Evolutionary conservation across 805 yeast species (phyloP).

Genomic region (Lachancea meyersii): DNA sequence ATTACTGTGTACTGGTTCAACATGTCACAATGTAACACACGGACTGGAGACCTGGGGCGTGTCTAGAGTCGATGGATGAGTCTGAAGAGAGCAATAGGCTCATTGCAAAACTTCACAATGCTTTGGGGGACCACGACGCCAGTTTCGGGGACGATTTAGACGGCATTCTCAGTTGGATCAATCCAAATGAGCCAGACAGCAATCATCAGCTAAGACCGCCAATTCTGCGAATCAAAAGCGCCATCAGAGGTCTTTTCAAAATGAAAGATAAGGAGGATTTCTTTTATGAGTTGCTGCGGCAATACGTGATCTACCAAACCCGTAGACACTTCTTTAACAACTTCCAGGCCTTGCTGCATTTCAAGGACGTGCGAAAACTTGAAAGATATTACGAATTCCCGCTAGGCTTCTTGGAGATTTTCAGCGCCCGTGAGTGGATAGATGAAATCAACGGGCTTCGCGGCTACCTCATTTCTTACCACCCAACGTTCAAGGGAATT

Average conservation of each 20-base stretch:
- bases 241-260: slow-evolving; percentile 10
- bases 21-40: no score
- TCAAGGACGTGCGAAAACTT: slow-evolving; percentile 19
- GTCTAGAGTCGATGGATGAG: slow-evolving; percentile 2
- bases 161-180: slow-evolving; percentile 22
- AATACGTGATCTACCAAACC: slow-evolving; percentile 20
- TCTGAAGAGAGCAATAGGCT: slow-evolving; percentile 3
- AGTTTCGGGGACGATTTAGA: slow-evolving; percentile 22
- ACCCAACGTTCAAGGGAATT: slow-evolving; percentile 12
- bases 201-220: slow-evolving; percentile 27
- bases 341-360: slow-evolving; percentile 13
- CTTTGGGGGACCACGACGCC: slow-evolving; percentile 8
- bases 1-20: no score
- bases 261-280: neutral
- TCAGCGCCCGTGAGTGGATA: slow-evolving; percentile 15
- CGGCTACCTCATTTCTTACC: slow-evolving; percentile 22
- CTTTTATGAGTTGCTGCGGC: slow-evolving; percentile 12
- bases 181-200: slow-evolving; percentile 21
- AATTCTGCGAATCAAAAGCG: slow-evolving; percentile 17
- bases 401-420: slow-evolving; percentile 14
- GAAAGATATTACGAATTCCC: slow-evolving; percentile 25
- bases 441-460: slow-evolving; percentile 20
- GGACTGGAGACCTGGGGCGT: neutral
- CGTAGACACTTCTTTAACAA: slow-evolving; percentile 21
- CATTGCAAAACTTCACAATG: slow-evolving; percentile 4